A percentile compares a stretch with the other conserved stretches of the same genome.
Evolutionary conservation across 352 stramenopile genomes (phyloP).

Genomic region (Globisporangium emineosum): DNA sequence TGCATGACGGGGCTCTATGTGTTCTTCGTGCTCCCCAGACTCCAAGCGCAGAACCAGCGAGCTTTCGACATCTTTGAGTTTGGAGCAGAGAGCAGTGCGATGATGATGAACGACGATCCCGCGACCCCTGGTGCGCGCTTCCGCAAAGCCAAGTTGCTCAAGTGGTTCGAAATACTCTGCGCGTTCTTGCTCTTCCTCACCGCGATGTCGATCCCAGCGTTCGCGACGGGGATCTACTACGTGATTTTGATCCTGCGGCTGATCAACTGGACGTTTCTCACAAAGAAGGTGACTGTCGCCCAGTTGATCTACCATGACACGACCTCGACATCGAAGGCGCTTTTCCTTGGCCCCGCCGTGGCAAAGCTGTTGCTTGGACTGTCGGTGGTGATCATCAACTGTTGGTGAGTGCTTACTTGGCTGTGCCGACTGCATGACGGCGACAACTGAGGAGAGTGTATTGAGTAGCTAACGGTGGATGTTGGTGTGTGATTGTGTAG

Average conservation of each 20-base stretch:
- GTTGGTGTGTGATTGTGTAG: slow-evolving; percentile 15
- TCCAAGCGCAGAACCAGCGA: slow-evolving; percentile 19
- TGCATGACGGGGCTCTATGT: slow-evolving; percentile 54
- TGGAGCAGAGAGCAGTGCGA: slow-evolving; percentile 28
- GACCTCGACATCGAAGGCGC: slow-evolving; percentile 19
- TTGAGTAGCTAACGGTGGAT: background rate
- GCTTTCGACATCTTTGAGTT: slow-evolving; percentile 63
- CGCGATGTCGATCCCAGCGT: slow-evolving; percentile 51
- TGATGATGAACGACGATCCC: slow-evolving; percentile 23
- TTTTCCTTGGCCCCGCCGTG: slow-evolving; percentile 43
- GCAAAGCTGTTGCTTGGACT: slow-evolving; percentile 42
- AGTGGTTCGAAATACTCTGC: slow-evolving; percentile 43
- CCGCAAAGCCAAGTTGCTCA: slow-evolving; percentile 26
- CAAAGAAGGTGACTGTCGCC: slow-evolving; percentile 54
- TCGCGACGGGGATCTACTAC: slow-evolving; percentile 57
- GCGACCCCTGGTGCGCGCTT: slow-evolving; percentile 19
- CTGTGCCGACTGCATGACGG: background rate
- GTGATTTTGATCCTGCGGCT: slow-evolving; percentile 52
- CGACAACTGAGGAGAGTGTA: background rate
- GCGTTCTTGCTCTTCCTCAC: slow-evolving; percentile 59
- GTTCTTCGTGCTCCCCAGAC: slow-evolving; percentile 53
- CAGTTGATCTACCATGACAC: slow-evolving; percentile 35
- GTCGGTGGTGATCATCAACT: slow-evolving; percentile 44
- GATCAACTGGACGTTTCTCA: slow-evolving; percentile 65
- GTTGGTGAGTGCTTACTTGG: slow-evolving; percentile 34